Evolutionary conservation across 495 filamentous ascomycete genomes (phyloP).

Genomic region (Aspergillus biplanus): DNA sequence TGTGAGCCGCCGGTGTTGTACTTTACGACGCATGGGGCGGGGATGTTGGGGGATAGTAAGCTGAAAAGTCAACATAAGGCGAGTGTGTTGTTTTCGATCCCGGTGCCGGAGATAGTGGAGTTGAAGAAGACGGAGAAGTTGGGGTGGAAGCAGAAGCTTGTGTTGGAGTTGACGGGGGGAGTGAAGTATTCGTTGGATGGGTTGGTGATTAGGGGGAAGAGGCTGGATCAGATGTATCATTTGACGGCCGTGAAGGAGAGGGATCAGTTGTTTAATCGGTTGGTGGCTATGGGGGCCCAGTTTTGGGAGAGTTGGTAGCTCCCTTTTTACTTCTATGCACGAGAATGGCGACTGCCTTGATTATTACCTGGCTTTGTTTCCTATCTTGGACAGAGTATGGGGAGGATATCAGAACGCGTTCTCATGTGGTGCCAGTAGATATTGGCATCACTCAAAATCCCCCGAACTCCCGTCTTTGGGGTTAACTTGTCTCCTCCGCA

Average conservation of each 20-base stretch:
- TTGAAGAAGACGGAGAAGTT: conserved; percentile 82
- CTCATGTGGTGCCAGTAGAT: too few species aligned
- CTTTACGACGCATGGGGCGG: conserved; percentile 53
- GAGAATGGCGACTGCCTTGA: neutral
- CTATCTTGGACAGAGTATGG: too few species aligned
- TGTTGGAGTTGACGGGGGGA: conserved; percentile 80
- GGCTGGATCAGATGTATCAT: conserved; percentile 56
- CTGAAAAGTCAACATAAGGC: conserved; percentile 50
- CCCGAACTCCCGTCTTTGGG: too few species aligned
- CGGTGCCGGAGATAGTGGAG: conserved; percentile 64
- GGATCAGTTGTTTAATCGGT: conserved; percentile 84
- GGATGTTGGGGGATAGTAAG: conserved; percentile 25
- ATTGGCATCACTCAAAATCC: too few species aligned
- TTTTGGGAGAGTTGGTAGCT: conserved; percentile 73
- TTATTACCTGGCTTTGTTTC: neutral
- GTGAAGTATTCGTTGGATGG: conserved; percentile 76
- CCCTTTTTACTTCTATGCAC: neutral
- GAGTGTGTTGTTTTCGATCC: conserved; percentile 49
- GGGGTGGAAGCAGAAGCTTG: conserved; percentile 86
- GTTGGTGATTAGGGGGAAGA: conserved; percentile 57
- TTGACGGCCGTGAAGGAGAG: conserved; percentile 75
- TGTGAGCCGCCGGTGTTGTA: conserved; percentile 45
- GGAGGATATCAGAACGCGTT: too few species aligned
- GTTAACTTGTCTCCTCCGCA: conserved; percentile 9
- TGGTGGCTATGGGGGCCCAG: conserved; percentile 81